Percentiles rank a stretch among this genome's conserved stretches.
Evolutionary conservation across 1,284 basidiomycete genomes (phyloP).

Genomic region (Sphagnurus paluster): DNA sequence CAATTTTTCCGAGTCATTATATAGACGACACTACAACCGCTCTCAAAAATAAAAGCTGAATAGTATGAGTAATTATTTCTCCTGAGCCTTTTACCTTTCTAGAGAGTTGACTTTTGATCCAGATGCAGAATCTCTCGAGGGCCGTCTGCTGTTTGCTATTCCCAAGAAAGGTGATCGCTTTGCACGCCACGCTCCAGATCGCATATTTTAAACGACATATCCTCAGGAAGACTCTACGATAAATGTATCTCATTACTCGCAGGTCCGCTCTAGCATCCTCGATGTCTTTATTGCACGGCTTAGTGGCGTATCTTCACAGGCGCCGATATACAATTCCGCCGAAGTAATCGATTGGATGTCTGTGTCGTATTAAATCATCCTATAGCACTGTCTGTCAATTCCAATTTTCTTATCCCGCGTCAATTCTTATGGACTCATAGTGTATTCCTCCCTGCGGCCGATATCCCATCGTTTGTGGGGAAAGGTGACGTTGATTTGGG

Average conservation of each 20-base stretch:
- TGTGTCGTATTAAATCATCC: slow-evolving; percentile 91
- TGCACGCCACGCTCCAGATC: slow-evolving; percentile 29
- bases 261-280: slow-evolving; percentile 48
- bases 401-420: background rate
- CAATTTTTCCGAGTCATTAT: slow-evolving; percentile 10
- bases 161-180: slow-evolving; percentile 87
- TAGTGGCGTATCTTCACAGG: slow-evolving; percentile 46
- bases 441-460: slow-evolving; percentile 95
- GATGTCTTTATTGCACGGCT: slow-evolving; percentile 1
- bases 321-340: slow-evolving; percentile 95
- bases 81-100: background rate
- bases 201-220: background rate
- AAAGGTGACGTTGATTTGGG: slow-evolving; percentile 95
- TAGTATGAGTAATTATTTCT: slow-evolving; percentile 11
- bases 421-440: slow-evolving; percentile 41
- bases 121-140: slow-evolving; percentile 54
- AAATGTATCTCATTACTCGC: slow-evolving; percentile 87
- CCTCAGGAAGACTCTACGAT: slow-evolving; percentile 84
- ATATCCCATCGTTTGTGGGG: slow-evolving; percentile 98
- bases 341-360: slow-evolving; percentile 88
- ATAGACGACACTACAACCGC: slow-evolving; percentile 10
- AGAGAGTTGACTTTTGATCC: slow-evolving; percentile 4
- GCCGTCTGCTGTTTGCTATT: slow-evolving; percentile 89
- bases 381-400: slow-evolving; percentile 75
- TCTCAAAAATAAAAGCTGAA: no score